These are phyloP conservation scores for Leccinum uliginosum DNA, from an alignment of 768 basidiomycete genomes.

Conservation along the genomic window DNA sequence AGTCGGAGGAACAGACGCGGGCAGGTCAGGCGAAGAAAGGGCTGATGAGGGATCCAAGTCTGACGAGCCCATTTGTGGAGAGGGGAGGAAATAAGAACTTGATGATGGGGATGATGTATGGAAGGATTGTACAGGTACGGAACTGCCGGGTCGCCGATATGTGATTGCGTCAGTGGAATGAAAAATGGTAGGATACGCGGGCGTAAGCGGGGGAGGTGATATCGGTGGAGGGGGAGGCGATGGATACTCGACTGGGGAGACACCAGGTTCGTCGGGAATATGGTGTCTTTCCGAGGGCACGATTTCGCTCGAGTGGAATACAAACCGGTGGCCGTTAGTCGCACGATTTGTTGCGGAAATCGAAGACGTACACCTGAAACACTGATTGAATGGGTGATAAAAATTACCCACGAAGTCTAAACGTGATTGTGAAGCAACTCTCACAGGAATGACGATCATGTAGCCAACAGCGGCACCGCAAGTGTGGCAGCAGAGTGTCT, in stretches of 20 bases:
- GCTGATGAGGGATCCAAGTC: conserved; percentile 21
- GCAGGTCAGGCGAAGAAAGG: conserved; percentile 24
- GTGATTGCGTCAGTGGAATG: conserved; percentile 26
- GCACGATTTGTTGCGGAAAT: conserved; percentile 62
- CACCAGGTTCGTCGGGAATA: conserved; percentile 58
- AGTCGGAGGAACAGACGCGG: conserved; percentile 13
- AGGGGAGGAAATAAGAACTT: conserved; percentile 19
- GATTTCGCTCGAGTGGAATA: conserved; percentile 77
- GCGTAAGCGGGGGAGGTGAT: conserved; percentile 28
- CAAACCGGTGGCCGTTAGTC: conserved; percentile 83
- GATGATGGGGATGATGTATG: conserved; percentile 14
- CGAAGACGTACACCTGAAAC: conserved; percentile 69
- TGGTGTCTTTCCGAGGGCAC: conserved; percentile 60
- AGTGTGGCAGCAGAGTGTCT: conserved; percentile 74
- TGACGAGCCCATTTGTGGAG: conserved; percentile 20
- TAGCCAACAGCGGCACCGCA: conserved; percentile 76
- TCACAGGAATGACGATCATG: conserved; percentile 68
- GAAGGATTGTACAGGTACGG: conserved; percentile 16
- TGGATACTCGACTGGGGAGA: conserved; percentile 42
- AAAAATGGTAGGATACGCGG: conserved; percentile 26
- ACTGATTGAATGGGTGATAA: conserved; percentile 34
- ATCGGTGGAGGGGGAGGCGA: conserved; percentile 29
- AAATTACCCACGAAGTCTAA: conserved; percentile 4
- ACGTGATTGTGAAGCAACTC: conserved; percentile 8
- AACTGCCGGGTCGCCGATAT: conserved; percentile 11